phyloP scores from a whole-genome alignment of 1,139 yeast species.

The Martiniozyma asiatica region DNA sequence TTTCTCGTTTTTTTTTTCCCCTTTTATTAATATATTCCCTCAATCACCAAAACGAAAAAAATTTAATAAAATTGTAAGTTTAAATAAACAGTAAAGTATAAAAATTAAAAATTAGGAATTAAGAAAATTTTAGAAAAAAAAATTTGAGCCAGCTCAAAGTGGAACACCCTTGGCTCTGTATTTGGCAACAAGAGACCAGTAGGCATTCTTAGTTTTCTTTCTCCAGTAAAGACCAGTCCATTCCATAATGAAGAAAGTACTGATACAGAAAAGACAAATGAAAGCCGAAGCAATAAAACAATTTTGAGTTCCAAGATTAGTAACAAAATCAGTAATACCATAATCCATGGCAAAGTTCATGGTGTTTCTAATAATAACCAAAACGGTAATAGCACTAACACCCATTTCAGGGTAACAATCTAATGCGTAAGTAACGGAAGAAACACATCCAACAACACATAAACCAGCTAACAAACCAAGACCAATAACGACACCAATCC shows the following conservation, averaged over 20 bases:
- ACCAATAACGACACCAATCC: conserved; percentile 45
- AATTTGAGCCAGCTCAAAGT: neutral
- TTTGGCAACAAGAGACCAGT: conserved; percentile 25
- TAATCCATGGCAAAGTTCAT: conserved; percentile 38
- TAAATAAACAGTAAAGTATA: neutral
- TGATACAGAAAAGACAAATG: conserved; percentile 30
- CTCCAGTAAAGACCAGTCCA: conserved; percentile 28
- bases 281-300: conserved; percentile 34
- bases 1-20: too few species aligned
- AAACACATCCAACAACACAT: conserved; percentile 37
- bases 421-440: conserved; percentile 40
- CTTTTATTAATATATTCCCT: too few species aligned
- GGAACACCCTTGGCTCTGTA: conserved; percentile 12
- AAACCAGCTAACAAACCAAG: conserved; percentile 41
- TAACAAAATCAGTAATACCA: conserved; percentile 38
- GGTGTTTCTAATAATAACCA: conserved; percentile 24
- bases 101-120: neutral
- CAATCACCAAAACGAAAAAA: too few species aligned
- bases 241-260: conserved; percentile 30
- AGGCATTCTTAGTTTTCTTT: conserved; percentile 22
- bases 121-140: neutral
- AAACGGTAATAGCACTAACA: conserved; percentile 41
- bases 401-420: conserved; percentile 46
- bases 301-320: conserved; percentile 30
- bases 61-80: too few species aligned